A percentile compares a stretch with the other conserved stretches of the same genome.
Evolutionary conservation across 192 early-diverging fungal genomes (phyloP).

Genomic region (Gonapodya prolifera): DNA sequence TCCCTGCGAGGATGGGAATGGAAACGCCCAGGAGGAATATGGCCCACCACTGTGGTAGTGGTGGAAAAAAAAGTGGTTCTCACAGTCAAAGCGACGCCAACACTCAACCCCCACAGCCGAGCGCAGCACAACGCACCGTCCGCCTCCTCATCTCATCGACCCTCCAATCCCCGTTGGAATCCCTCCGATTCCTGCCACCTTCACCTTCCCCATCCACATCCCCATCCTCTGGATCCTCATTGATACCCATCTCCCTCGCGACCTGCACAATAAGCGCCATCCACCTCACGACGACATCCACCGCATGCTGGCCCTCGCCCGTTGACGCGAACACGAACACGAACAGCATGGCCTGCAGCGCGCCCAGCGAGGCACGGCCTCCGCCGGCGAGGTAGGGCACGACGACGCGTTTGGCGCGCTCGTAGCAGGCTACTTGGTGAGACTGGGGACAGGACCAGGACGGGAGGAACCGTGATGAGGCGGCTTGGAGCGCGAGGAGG

Average conservation of each 20-base stretch:
- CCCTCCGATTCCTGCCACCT: not conserved
- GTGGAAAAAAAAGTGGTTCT: not conserved
- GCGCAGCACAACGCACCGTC: not conserved
- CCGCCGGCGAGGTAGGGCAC: not conserved
- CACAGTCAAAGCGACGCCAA: not conserved
- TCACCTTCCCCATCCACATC: not conserved
- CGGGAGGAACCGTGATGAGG: not conserved
- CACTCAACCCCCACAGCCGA: not conserved
- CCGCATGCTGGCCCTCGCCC: not conserved
- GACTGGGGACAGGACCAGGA: not conserved
- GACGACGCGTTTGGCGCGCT: not conserved
- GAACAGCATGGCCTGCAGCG: not conserved
- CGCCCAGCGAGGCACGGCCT: not conserved
- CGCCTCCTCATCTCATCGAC: not conserved
- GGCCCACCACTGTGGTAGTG: not conserved
- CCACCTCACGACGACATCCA: not conserved
- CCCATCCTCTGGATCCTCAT: not conserved
- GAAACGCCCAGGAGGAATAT: not conserved
- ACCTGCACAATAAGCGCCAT: not conserved
- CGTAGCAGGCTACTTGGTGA: not conserved
- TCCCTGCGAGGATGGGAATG: not conserved
- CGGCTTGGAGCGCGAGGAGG: not conserved
- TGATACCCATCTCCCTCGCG: not conserved
- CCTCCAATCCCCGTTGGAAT: not conserved
- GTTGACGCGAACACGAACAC: not conserved